A percentile compares a stretch with the other conserved stretches of the same genome.
Evolutionary conservation across 2,329 filamentous ascomycete species (phyloP).

Genomic region (Kalaharituber pfeilii): DNA sequence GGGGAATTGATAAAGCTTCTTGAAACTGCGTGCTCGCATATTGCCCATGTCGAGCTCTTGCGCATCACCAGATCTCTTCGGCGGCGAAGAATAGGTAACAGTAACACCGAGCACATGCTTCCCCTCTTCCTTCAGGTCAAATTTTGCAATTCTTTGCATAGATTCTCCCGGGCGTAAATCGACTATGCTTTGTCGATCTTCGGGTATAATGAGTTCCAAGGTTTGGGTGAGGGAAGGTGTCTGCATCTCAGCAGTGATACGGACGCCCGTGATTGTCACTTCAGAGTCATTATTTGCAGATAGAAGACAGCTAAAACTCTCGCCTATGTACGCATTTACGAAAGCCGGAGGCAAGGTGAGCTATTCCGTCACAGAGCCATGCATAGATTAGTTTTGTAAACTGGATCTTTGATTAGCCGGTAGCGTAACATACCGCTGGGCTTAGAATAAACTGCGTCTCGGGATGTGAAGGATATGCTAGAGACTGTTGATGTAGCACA

Average conservation of each 20-base stretch:
- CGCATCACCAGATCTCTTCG: constrained; percentile 31
- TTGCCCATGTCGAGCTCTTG: not conserved
- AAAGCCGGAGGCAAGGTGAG: constrained; percentile 71
- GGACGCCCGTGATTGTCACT: constrained; percentile 51
- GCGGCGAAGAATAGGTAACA: constrained; percentile 81
- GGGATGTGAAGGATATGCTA: not conserved
- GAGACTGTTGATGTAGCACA: not conserved
- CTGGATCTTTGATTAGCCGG: too few relatives aligned
- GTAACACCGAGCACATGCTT: constrained; percentile 87
- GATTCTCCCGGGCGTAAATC: constrained; percentile 48
- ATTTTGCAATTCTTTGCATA: constrained; percentile 63
- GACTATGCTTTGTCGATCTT: constrained; percentile 22
- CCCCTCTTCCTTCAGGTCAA: constrained; percentile 84
- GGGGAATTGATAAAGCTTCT: constrained; percentile 92
- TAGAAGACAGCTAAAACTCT: constrained; percentile 84
- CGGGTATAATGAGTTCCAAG: constrained; percentile 35
- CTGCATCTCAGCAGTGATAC: constrained; percentile 86
- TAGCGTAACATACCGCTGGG: not conserved
- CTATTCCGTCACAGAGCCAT: constrained; percentile 30
- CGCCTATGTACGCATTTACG: constrained; percentile 85
- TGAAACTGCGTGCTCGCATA: constrained; percentile 64
- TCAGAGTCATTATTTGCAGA: constrained; percentile 80
- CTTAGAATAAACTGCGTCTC: not conserved
- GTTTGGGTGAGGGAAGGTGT: constrained; percentile 59
- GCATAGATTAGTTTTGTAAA: not conserved